Base-by-base conservation (phyloP, 345 rosid species). In the Schrenkiella parvula region DNA sequence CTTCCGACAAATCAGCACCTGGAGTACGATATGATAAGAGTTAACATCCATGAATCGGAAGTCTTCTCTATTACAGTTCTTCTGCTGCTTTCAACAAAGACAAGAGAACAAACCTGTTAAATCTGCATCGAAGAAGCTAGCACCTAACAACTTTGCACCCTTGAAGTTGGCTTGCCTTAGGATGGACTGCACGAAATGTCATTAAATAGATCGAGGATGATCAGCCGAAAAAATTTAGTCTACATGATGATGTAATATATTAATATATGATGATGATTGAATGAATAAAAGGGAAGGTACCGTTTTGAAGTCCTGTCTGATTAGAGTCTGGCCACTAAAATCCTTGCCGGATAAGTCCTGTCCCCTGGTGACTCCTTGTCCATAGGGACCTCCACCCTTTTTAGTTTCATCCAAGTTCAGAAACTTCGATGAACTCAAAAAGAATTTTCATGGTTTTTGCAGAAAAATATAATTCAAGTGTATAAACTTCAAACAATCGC, bases 91-190 rank as follows among this genome's bases (percentile, higher is more conserved):
- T 37, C 46, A 50, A 39, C 10, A 43, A 43, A 28, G 35, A n/a
- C 4, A 46, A 43, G 41, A 39, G 66, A 50, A 58, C 32, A 68
- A 56, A 88, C 97, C 97, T 83, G 97, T 93, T 71, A 93, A 75
- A 81, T 93, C 99, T 64, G 97, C 93, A 81, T 93, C 96, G 43
- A 91, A 89, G 89, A 91, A 89, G 80, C 99, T 93, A 54, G 98
- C 97, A 66, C 98, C 98, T 31, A 89, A 77, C 77, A 93, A 79
- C 76, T 91, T 91, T 5, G 95, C 91, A 6, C 93, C 96, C 74
- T 87, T 89, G 88, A 93, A 91, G 73, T 84, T 93, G 57, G 95
- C 93, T 80, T 91, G 96, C 46, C 98, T 74, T 62, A 91, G 63
- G 65, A 93, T 88, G 51, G 98, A 93, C 98, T 89, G 84, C 25